Base-by-base conservation (phyloP, 768 basidiomycete genomes). In the Cyathus striatus region DNA sequence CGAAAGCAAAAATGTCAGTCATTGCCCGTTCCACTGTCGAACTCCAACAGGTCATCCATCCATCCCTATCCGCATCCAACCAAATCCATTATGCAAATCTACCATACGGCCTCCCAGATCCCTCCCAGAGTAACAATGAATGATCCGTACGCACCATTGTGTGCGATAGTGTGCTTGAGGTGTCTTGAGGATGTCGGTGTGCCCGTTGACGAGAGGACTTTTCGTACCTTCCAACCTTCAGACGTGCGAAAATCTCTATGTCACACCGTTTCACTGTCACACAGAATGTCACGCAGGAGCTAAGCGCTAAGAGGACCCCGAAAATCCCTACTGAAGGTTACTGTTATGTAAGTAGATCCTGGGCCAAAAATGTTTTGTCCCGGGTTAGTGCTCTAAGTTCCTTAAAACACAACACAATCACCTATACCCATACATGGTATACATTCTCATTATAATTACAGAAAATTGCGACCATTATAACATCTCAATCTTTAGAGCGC, bases 31-130 rank as follows among this genome's bases (percentile, higher is more conserved):
- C n/a, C n/a, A n/a, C n/a, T n/a, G n/a, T n/a, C n/a, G n/a, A n/a
- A n/a, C n/a, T n/a, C n/a, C n/a, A n/a, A n/a, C n/a, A 60, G 61
- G 63, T 69, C 65, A 76, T 75, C 73, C 66, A 58, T 47, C 17
- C 38, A 38, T 41, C 45, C 10, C 43, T 41, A 44, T 22, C 37
- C 47, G 58, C 66, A 76, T 74, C 75, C 71, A 70, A 50, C 63
- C 38, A 53, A 57, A 52, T 23, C 26, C 17, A 38, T 37, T 39
- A 23, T 34, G 41, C 46, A 46, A 51, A 47, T 30, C 47, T 49
- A 47, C 48, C 47, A 56, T 51, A 46, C 43, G 42, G 46, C 40
- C 49, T 44, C 38, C 40, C 42, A 49, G 56, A 37, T 48, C 30
- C 44, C 45, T 59, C 55, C 46, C 55, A 49, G 45, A 44, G 47